Conservation (phyloP, 768 basidiomycete genomes). For the Tephrocybe sp. region DNA sequence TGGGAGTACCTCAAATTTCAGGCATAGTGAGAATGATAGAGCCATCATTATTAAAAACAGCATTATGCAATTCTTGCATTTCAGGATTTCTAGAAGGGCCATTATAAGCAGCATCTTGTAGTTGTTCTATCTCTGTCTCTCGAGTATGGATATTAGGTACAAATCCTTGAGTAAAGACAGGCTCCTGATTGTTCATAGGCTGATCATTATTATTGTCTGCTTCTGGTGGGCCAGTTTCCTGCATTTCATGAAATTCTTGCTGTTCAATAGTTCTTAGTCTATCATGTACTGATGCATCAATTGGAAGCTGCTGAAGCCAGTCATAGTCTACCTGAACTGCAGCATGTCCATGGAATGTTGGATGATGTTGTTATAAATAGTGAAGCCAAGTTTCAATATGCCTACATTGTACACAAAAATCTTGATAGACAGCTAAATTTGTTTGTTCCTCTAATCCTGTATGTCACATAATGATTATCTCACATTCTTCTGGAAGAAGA, state of each 20-base stretch:
- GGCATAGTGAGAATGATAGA: conserved; percentile 10
- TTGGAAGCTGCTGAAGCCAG: conserved; percentile 12
- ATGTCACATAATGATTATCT: conserved; percentile 7
- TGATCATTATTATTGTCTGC: conserved; percentile 3
- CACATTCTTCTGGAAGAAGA: conserved; percentile 4
- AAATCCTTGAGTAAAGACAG: background rate
- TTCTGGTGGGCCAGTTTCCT: conserved; percentile 7
- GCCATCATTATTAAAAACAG: conserved; percentile 3
- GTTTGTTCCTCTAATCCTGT: background rate
- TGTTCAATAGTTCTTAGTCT: conserved; percentile 5
- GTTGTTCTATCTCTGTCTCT: background rate
- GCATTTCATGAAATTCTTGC: conserved; percentile 8
- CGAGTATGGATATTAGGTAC: background rate
- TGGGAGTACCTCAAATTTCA: conserved; percentile 8
- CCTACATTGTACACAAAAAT: conserved; percentile 1
- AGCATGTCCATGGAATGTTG: background rate
- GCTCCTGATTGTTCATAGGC: background rate
- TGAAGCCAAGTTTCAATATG: conserved; percentile 2
- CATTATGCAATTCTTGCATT: conserved; percentile 15
- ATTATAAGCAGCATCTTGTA: background rate
- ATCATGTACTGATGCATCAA: conserved; percentile 10
- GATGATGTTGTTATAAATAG: background rate
- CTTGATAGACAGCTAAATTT: conserved; percentile 8
- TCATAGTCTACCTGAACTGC: conserved; percentile 10
- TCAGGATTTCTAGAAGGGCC: background rate